Base-by-base conservation (phyloP, 495 filamentous ascomycete species). In the Penicillium lividum region DNA sequence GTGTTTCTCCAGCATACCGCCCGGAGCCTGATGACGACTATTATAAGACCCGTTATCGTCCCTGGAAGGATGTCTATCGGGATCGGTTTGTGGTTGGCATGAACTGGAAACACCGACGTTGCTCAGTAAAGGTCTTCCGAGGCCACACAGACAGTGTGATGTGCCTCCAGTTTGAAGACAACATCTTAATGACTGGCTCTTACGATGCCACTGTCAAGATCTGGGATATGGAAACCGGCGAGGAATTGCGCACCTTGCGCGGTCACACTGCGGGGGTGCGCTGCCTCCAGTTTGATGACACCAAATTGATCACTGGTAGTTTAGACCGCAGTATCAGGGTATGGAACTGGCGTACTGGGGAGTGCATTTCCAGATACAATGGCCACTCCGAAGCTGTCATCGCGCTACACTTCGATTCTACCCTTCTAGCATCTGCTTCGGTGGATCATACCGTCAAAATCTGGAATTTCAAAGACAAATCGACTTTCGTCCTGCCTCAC, bases 291-390 rank as follows among this genome's bases (percentile, higher is more conserved):
- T 97, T 97, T 67, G 93, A 98, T 64, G 90, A 97, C 50, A 88
- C 82, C 51, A 93, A 93, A 71, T 80, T 97, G 50, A 92, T 96
- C 68, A 93, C 88, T 38, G 92, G 90, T 25, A 87, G 86, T 61
- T 73, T 96, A 49, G 92, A 97, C 67, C 73, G 82, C 53, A 95
- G 84, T 16, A 73, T 99, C 54, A 90, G 89, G 68, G 84, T 98
- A 30, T 99, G 94, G 95, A 96, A 98, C 63, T 98, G 93, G 92
- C 82, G 89, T 42, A 97, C 92, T 0, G 94, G 94, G 44, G 85
- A 90, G 64, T 95, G 90, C 66, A 81, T 97, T 44, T 89, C 88
- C 13, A 96, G 86, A 1, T 86, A 92, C 36, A 81, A 80, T 8
- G 87, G 86, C 5, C 94, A 98, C 67, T 83, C 79, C 8, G 86